A percentile compares a stretch with the other conserved stretches of the same genome.
Conservation (phyloP, 2,329 filamentous ascomycete genomes). For the Aspergillus felis region DNA sequence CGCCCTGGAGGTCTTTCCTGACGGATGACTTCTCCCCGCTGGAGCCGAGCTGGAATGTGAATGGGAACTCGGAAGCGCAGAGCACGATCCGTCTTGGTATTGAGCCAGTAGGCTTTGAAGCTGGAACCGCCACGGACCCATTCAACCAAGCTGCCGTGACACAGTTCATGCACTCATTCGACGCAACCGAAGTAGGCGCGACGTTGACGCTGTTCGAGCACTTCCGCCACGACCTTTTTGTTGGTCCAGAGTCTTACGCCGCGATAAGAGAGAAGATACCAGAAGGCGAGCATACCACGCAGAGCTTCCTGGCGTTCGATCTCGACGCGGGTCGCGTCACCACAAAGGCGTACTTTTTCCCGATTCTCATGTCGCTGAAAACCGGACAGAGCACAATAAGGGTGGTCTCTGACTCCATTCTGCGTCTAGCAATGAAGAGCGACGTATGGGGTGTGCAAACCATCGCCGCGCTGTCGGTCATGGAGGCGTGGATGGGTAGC, state of each 20-base stretch:
- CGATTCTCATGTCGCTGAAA: not conserved
- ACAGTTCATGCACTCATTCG: not conserved
- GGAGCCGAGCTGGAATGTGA: conserved; percentile 3
- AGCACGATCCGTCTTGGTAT: conserved; percentile 1
- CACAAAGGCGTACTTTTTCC: not conserved
- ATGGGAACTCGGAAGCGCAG: not conserved
- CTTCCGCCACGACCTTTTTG: not conserved
- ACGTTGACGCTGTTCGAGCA: conserved; percentile 1
- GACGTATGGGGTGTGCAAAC: not conserved
- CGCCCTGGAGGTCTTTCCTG: conserved; percentile 3
- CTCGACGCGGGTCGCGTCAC: not conserved
- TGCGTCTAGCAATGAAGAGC: not conserved
- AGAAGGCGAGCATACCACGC: not conserved
- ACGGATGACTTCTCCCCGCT: conserved; percentile 4
- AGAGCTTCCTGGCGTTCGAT: not conserved
- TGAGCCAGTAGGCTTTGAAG: not conserved
- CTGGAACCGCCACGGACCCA: conserved; percentile 1
- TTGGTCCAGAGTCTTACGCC: not conserved
- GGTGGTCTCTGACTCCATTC: not conserved
- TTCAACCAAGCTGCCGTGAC: not conserved
- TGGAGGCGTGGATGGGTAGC: not conserved
- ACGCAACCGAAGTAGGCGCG: not conserved
- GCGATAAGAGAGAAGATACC: not conserved
- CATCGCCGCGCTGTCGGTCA: not conserved
- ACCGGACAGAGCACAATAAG: not conserved